These are phyloP conservation scores for Lithocarpus polystachyus DNA, from an alignment of 306 rosid species.

Conservation along the genomic window DNA sequence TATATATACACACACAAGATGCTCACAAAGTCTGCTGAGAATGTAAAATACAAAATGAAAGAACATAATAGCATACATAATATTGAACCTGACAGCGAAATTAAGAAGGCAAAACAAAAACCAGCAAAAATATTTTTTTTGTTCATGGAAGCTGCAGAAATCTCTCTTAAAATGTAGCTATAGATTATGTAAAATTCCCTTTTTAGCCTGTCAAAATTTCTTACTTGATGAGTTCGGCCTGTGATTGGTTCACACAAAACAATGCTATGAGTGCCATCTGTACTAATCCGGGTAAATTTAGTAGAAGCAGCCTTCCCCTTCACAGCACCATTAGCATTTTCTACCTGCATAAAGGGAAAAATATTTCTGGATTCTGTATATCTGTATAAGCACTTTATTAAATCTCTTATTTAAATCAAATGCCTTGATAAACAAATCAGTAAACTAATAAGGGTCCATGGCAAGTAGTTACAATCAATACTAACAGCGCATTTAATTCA, in stretches of 20 bases:
- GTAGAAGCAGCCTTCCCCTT: constrained; percentile 76
- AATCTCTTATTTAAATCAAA: neutral
- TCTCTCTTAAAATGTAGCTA: neutral
- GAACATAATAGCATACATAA: no score
- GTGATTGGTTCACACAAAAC: constrained; percentile 82
- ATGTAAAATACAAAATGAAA: neutral
- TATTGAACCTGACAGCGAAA: neutral
- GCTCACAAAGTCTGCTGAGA: neutral
- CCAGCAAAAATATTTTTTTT: neutral
- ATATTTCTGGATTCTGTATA: constrained; percentile 19
- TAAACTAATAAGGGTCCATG: neutral
- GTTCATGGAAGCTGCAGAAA: neutral
- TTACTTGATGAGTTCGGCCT: constrained; percentile 89
- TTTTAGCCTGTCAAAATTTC: neutral
- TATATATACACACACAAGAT: neutral
- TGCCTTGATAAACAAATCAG: neutral
- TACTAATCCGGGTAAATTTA: constrained; percentile 65
- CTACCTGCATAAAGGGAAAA: constrained; percentile 43
- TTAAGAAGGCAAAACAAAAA: neutral
- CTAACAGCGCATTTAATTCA: neutral
- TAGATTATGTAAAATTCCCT: neutral
- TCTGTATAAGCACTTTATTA: constrained; percentile 10
- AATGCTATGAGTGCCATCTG: constrained; percentile 63
- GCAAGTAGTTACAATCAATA: neutral
- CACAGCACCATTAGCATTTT: constrained; percentile 26